These are phyloP conservation scores for Talaromyces islandicus DNA, from an alignment of 2,329 filamentous ascomycete species.

Conservation along the genomic window DNA sequence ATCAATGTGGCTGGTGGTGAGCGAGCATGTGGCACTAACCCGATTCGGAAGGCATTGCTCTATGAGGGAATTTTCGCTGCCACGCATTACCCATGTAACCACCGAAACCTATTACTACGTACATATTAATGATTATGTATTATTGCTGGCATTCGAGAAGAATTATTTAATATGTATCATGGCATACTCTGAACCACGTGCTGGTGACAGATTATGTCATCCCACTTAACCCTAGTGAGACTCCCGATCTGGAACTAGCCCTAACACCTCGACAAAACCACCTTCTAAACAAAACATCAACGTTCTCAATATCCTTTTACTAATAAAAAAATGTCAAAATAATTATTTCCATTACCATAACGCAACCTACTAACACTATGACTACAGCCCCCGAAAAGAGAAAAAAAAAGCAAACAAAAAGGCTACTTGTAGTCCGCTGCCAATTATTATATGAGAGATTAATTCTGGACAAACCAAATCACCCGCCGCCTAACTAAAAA, in stretches of 20 bases:
- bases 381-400: neutral
- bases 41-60: neutral
- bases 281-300: too few species aligned
- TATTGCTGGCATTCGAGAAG: neutral
- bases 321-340: too few species aligned
- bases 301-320: too few species aligned
- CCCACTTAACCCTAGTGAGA: too few species aligned
- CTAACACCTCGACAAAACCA: too few species aligned
- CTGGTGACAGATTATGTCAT: too few species aligned
- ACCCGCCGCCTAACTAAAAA: neutral
- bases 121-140: too few species aligned
- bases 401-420: neutral
- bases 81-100: too few species aligned
- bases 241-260: too few species aligned
- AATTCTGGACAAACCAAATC: conserved; percentile 10
- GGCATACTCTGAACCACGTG: too few species aligned
- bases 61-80: neutral
- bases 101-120: neutral
- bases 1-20: neutral
- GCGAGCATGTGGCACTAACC: neutral
- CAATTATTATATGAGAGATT: conserved; percentile 9
- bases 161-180: neutral
- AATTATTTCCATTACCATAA: too few species aligned
- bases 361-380: too few species aligned
- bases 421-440: neutral